Conservation (phyloP, 2,329 filamentous ascomycete species). For the Grosmannia serpens region DNA sequence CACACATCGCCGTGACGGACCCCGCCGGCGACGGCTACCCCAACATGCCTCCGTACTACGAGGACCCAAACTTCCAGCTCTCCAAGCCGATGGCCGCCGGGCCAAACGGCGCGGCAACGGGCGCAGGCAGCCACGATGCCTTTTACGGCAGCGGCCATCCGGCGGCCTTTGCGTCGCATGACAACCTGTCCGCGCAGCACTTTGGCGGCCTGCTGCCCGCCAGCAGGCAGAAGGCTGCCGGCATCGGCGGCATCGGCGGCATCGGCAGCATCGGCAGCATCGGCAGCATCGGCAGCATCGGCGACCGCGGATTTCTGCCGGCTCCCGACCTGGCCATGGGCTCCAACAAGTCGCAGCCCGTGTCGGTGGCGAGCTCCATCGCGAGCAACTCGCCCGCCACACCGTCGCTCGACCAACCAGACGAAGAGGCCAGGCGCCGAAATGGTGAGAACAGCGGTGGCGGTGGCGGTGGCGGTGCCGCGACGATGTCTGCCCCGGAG, state of each 20-base stretch:
- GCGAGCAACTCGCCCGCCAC: constrained; percentile 49
- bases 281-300: too few relatives aligned
- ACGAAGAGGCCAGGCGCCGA: constrained; percentile 36
- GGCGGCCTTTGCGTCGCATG: constrained; percentile 23
- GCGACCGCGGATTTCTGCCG: constrained; percentile 31
- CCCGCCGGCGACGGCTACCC: constrained; percentile 32
- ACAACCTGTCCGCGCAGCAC: constrained; percentile 22
- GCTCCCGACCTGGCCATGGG: constrained; percentile 32
- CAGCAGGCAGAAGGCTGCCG: constrained; percentile 18
- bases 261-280: too few relatives aligned
- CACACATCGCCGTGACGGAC: constrained; percentile 45
- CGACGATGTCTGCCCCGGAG: neutral
- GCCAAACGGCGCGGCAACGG: neutral
- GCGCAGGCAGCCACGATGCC: constrained; percentile 18
- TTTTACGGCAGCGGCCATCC: constrained; percentile 26
- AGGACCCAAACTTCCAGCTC: constrained; percentile 35
- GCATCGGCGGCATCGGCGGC: too few relatives aligned
- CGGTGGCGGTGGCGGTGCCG: neutral
- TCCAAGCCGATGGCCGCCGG: constrained; percentile 24
- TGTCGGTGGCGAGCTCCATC: constrained; percentile 46
- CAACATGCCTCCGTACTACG: constrained; percentile 26
- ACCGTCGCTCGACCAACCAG: constrained; percentile 35
- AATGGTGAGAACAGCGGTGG: constrained; percentile 35
- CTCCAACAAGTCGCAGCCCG: constrained; percentile 33
- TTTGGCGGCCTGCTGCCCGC: constrained; percentile 23